These are phyloP conservation scores for Acanthamoeba quina DNA, from an alignment of 208 protist species.

Conservation along the genomic window DNA sequence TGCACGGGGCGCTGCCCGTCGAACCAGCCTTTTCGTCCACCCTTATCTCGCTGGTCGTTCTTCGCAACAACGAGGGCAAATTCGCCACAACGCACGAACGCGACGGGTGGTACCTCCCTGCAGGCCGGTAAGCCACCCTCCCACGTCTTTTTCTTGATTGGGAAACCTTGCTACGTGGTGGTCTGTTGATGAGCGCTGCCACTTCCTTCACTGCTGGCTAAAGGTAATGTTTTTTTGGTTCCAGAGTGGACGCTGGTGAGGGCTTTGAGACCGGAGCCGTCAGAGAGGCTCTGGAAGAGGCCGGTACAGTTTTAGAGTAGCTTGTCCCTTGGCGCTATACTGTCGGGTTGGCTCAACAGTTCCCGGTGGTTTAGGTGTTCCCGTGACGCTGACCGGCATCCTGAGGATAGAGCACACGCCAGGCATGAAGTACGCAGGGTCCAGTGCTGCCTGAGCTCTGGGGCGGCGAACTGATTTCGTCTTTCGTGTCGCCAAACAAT, in stretches of 20 bases:
- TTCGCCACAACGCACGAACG: constrained; percentile 52
- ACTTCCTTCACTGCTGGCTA: background rate
- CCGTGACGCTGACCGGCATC: constrained; percentile 31
- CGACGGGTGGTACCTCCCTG: constrained; percentile 64
- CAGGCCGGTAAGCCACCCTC: background rate
- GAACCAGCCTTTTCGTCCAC: background rate
- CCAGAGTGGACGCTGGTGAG: constrained; percentile 46
- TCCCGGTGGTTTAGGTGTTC: background rate
- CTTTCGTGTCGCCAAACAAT: background rate
- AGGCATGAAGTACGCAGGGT: background rate
- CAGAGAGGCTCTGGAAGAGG: constrained; percentile 42
- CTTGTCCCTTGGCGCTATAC: background rate
- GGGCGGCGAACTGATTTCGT: too few species aligned
- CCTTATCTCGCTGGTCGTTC: constrained; percentile 31
- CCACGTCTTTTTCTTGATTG: background rate
- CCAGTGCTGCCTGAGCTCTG: too few species aligned
- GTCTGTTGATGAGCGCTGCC: too few species aligned
- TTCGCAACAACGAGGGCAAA: constrained; percentile 47
- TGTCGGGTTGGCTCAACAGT: background rate
- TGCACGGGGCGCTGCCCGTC: background rate
- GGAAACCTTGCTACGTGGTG: too few species aligned
- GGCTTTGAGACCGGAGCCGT: constrained; percentile 20
- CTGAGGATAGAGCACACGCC: constrained; percentile 29
- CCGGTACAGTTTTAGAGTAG: background rate
- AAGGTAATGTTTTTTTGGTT: background rate